phyloP scores from a whole-genome alignment of 805 yeast genomes.

The Isabelozyma gotoi region DNA sequence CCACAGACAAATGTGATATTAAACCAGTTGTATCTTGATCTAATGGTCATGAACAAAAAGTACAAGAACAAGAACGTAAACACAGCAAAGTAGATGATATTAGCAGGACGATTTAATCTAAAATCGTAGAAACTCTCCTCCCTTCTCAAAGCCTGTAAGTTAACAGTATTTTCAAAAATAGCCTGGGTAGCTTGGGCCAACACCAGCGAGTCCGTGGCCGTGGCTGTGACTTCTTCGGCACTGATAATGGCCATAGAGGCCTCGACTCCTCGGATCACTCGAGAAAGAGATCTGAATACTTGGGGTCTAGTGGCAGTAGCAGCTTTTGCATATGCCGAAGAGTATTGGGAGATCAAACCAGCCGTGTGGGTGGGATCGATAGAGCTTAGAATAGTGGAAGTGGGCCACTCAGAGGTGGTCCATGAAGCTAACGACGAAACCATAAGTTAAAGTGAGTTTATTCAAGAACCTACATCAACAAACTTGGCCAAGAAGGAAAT shows the following conservation, averaged over 20 bases:
- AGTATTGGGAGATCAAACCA: slow-evolving; percentile 15
- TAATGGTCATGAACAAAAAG: slow-evolving; percentile 23
- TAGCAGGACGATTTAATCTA: slow-evolving; percentile 27
- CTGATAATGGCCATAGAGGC: slow-evolving; percentile 36
- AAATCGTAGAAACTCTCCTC: slow-evolving; percentile 28
- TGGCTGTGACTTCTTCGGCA: slow-evolving; percentile 36
- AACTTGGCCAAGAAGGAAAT: too few relatives aligned
- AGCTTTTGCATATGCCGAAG: slow-evolving; percentile 15
- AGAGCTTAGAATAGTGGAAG: slow-evolving; percentile 26
- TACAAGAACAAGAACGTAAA: slow-evolving; percentile 24
- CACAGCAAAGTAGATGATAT: slow-evolving; percentile 28
- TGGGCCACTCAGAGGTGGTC: slow-evolving; percentile 12
- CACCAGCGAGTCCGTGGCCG: slow-evolving; percentile 31
- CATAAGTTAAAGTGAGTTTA: neutral
- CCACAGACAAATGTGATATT: slow-evolving; percentile 38
- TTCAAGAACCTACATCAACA: neutral
- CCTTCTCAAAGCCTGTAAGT: slow-evolving; percentile 25
- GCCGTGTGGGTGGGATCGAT: slow-evolving; percentile 23
- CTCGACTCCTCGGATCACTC: slow-evolving; percentile 29
- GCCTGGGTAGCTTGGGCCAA: slow-evolving; percentile 31
- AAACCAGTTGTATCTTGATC: slow-evolving; percentile 40
- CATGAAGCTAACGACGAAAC: neutral
- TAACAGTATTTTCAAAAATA: slow-evolving; percentile 30
- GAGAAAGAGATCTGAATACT: slow-evolving; percentile 21
- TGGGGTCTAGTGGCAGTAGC: slow-evolving; percentile 7